Conservation (phyloP, 495 filamentous ascomycete genomes). For the Hypoxylon intermedium region DNA sequence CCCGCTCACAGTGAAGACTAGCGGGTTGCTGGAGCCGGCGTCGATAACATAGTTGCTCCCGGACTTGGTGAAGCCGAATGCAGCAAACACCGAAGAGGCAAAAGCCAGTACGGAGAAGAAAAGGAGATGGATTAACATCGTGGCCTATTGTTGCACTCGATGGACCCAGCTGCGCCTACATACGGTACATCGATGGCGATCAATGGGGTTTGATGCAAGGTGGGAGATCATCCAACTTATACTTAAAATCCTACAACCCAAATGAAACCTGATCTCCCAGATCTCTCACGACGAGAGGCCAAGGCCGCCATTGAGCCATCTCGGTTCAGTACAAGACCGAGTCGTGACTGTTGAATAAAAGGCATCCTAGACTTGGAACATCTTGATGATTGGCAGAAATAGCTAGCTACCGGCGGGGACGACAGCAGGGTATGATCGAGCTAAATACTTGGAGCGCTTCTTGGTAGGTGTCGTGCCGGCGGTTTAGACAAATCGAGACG, state of each 20-base stretch:
- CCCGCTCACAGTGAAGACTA: slow-evolving; percentile 64
- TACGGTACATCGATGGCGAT: background rate
- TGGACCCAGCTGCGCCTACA: slow-evolving; percentile 1
- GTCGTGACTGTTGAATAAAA: slow-evolving; percentile 1
- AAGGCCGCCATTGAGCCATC: background rate
- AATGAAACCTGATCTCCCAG: background rate
- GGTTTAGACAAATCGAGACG: slow-evolving; percentile 31
- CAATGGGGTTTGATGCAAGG: slow-evolving; percentile 7
- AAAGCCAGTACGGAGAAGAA: slow-evolving; percentile 43
- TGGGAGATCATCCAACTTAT: slow-evolving; percentile 25
- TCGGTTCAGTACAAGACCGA: slow-evolving; percentile 33
- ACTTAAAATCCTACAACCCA: slow-evolving; percentile 6
- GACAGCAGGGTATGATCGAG: slow-evolving; percentile 18
- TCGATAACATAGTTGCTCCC: slow-evolving; percentile 60
- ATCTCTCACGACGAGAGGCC: background rate
- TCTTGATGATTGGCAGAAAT: slow-evolving; percentile 23
- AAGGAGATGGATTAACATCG: slow-evolving; percentile 21
- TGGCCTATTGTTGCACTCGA: background rate
- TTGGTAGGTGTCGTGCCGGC: slow-evolving; percentile 18
- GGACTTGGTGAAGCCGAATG: slow-evolving; percentile 53
- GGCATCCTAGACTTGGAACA: background rate
- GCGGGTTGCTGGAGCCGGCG: slow-evolving; percentile 59
- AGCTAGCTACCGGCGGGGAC: slow-evolving; percentile 11
- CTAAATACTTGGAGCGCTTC: slow-evolving; percentile 12
- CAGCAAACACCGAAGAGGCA: slow-evolving; percentile 45